Evolutionary conservation across 2,329 filamentous ascomycete species (phyloP).

Genomic region (Stachybotrys chlorohalonatus): DNA sequence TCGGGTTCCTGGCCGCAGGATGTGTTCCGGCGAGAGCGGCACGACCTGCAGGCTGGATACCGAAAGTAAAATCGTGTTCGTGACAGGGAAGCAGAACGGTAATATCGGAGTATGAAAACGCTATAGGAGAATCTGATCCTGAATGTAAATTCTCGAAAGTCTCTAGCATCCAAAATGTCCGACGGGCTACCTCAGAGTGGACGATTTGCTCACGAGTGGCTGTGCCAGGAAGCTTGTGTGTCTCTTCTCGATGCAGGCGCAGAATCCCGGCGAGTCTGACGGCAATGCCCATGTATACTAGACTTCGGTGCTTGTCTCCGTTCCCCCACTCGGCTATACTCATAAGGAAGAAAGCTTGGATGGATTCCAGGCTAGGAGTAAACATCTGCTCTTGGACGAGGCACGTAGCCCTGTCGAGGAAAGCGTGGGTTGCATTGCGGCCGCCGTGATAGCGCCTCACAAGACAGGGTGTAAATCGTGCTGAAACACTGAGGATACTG

Average conservation of each 20-base stretch:
- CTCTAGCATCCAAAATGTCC: background rate
- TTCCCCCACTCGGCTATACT: conserved; percentile 24
- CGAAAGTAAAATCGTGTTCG: background rate
- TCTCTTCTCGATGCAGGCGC: conserved; percentile 1
- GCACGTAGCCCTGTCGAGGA: conserved; percentile 12
- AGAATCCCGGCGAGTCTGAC: background rate
- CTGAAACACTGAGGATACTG: conserved; percentile 19
- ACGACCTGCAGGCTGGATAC: background rate
- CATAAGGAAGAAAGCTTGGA: conserved; percentile 21
- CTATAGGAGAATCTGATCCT: background rate
- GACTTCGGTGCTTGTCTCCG: conserved; percentile 18
- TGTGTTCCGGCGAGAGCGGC: background rate
- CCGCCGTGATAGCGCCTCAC: conserved; percentile 12
- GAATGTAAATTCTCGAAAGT: background rate
- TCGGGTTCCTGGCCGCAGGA: background rate
- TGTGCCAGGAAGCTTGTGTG: background rate
- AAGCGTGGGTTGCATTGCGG: conserved; percentile 15
- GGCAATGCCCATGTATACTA: conserved; percentile 13
- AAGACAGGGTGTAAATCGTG: conserved; percentile 18
- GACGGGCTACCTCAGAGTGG: background rate
- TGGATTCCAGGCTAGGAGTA: conserved; percentile 15
- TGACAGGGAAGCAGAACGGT: background rate
- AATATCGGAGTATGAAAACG: background rate
- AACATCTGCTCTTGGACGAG: conserved; percentile 19
- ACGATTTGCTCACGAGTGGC: background rate